These are phyloP conservation scores for Penicillium pancosmium DNA, from an alignment of 495 filamentous ascomycete species.

Conservation along the genomic window DNA sequence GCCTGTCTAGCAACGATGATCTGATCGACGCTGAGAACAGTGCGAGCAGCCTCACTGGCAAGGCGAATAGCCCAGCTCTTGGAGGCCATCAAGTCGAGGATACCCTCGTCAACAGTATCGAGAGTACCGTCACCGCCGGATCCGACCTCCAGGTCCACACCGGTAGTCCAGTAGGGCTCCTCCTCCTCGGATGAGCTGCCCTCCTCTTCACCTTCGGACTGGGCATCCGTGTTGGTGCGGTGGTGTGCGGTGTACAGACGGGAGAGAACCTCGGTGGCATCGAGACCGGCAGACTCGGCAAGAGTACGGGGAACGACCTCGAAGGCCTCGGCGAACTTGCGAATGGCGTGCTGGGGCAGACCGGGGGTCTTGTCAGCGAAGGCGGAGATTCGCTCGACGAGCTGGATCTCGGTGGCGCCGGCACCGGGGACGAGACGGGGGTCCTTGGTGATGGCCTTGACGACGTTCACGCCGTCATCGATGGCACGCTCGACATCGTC, in stretches of 20 bases:
- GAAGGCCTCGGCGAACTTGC: constrained; percentile 96
- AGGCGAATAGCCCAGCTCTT: constrained; percentile 98
- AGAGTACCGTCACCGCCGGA: constrained; percentile 72
- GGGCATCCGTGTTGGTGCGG: constrained; percentile 33
- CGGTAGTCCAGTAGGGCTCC: constrained; percentile 80
- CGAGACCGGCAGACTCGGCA: constrained; percentile 91
- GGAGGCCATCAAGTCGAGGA: constrained; percentile 85
- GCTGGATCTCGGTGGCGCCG: constrained; percentile 93
- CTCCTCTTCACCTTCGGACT: constrained; percentile 39
- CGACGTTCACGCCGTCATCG: constrained; percentile 97
- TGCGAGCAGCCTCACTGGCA: constrained; percentile 91
- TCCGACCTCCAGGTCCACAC: constrained; percentile 90
- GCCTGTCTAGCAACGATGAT: constrained; percentile 98
- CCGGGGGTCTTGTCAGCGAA: constrained; percentile 91
- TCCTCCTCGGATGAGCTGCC: constrained; percentile 49
- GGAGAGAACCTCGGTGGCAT: constrained; percentile 92
- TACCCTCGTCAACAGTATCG: constrained; percentile 86
- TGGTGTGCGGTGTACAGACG: constrained; percentile 93
- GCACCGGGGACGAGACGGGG: constrained; percentile 89
- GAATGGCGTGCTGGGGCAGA: constrained; percentile 90
- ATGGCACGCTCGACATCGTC: constrained; percentile 97
- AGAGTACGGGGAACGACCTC: constrained; percentile 93
- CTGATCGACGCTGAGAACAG: constrained; percentile 95
- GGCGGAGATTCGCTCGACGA: constrained; percentile 86
- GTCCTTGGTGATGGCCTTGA: constrained; percentile 97